Percentiles rank a stretch among this genome's conserved stretches.
Conservation (phyloP, 805 yeast genomes). For the Peterozyma xylosa region DNA sequence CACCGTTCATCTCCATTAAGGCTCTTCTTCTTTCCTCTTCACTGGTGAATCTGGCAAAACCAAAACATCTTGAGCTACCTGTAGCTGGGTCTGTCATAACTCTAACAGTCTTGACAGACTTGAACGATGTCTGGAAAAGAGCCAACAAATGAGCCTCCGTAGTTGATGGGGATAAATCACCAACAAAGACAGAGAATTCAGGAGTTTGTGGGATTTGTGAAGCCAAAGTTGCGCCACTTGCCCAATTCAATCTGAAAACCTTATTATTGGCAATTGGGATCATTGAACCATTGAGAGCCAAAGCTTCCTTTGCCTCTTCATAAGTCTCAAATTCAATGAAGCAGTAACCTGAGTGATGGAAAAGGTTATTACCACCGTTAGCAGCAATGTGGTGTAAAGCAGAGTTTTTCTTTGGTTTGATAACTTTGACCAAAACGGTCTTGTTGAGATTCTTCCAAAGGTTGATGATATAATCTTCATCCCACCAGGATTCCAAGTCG, state of each 20-base stretch:
- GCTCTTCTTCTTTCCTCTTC: constrained; percentile 66
- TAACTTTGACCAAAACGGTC: constrained; percentile 58
- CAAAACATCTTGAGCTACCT: constrained; percentile 73
- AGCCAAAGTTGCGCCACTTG: constrained; percentile 69
- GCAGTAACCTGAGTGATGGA: constrained; percentile 55
- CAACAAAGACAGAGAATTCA: constrained; percentile 75
- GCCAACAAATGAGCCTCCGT: constrained; percentile 75
- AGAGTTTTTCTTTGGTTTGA: constrained; percentile 36
- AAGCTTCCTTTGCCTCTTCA: constrained; percentile 63
- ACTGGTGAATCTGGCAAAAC: constrained; percentile 69
- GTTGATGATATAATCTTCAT: constrained; percentile 49
- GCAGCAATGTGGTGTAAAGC: constrained; percentile 23
- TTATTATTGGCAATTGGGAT: constrained; percentile 55
- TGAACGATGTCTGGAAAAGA: constrained; percentile 59
- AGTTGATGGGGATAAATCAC: constrained; percentile 70
- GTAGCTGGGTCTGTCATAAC: constrained; percentile 83
- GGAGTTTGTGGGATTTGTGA: constrained; percentile 70
- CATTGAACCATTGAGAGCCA: constrained; percentile 56
- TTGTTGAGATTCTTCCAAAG: constrained; percentile 55
- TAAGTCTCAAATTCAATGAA: constrained; percentile 67
- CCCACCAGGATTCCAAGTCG: constrained; percentile 74
- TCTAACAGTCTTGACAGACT: constrained; percentile 68
- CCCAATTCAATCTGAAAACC: constrained; percentile 74
- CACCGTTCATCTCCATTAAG: constrained; percentile 67
- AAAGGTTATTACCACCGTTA: constrained; percentile 6